Conservation (phyloP, 371 early-diverging fungal genomes). For the Zychaea mexicana region DNA sequence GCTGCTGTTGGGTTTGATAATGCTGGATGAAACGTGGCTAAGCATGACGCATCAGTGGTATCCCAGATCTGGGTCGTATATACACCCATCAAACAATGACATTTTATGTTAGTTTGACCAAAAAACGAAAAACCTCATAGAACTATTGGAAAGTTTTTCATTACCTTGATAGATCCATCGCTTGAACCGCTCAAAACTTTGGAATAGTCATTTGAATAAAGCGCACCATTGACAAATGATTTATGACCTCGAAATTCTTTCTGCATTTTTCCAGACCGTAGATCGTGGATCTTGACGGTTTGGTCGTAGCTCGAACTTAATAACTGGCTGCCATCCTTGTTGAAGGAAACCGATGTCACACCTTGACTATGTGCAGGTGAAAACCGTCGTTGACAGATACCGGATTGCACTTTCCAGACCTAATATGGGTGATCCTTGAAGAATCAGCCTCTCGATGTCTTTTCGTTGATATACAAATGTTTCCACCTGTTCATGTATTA, state of each 20-base stretch:
- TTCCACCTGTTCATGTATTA: not conserved
- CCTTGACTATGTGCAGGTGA: conserved; percentile 87
- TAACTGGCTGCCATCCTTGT: conserved; percentile 76
- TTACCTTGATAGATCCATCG: conserved; percentile 87
- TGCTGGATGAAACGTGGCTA: conserved; percentile 52
- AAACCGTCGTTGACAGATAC: conserved; percentile 74
- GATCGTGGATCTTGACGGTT: conserved; percentile 80
- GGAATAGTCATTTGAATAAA: conserved; percentile 70
- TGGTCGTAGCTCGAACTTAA: conserved; percentile 86
- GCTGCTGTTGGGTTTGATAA: conserved; percentile 21
- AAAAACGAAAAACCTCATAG: too few species aligned
- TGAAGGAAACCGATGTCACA: conserved; percentile 81
- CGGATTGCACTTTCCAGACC: conserved; percentile 84
- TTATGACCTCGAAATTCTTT: conserved; percentile 93
- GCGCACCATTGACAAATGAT: conserved; percentile 83
- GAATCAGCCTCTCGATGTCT: not conserved
- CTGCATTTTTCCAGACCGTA: conserved; percentile 87
- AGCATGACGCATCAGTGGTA: conserved; percentile 50
- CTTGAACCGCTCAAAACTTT: conserved; percentile 78
- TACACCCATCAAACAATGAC: not conserved
- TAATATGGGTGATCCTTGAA: conserved; percentile 6
- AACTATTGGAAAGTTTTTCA: too few species aligned
- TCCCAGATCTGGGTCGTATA: conserved; percentile 72
- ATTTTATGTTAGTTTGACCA: not conserved
- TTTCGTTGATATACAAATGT: too few species aligned